Evolutionary conservation across 2,329 filamentous ascomycete species (phyloP).

Genomic region (Aaosphaeria pasadenensis): DNA sequence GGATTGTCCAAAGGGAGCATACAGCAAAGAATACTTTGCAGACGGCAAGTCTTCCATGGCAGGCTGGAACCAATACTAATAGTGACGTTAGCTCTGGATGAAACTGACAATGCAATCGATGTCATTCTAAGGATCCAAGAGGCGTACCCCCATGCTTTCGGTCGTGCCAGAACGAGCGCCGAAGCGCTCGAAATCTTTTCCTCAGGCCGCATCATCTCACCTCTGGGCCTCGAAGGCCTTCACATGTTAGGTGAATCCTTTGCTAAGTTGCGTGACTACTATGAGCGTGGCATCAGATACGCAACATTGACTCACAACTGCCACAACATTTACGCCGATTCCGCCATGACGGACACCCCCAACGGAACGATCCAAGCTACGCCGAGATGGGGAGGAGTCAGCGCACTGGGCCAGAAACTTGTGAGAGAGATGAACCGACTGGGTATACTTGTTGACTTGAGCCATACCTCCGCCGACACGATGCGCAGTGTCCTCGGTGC

Average conservation of each 20-base stretch:
- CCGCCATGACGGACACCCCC: slow-evolving; percentile 50
- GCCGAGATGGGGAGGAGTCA: slow-evolving; percentile 70
- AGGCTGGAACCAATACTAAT: neutral
- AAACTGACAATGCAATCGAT: slow-evolving; percentile 1
- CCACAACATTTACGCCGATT: slow-evolving; percentile 85
- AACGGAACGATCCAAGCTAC: slow-evolving; percentile 30
- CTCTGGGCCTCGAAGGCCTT: slow-evolving; percentile 70
- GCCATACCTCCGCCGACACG: slow-evolving; percentile 75
- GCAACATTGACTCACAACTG: slow-evolving; percentile 91
- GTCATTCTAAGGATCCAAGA: neutral
- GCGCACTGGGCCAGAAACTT: slow-evolving; percentile 63
- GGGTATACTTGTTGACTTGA: slow-evolving; percentile 89
- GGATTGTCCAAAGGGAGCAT: slow-evolving; percentile 3
- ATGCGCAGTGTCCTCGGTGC: slow-evolving; percentile 77
- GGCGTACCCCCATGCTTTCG: neutral
- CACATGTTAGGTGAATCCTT: slow-evolving; percentile 90
- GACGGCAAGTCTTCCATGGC: neutral
- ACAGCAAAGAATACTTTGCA: slow-evolving; percentile 1
- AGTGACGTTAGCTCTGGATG: neutral
- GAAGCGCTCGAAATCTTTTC: slow-evolving; percentile 54
- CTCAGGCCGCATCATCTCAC: slow-evolving; percentile 62
- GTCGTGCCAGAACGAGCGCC: slow-evolving; percentile 44
- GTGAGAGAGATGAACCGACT: slow-evolving; percentile 90
- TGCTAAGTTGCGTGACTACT: slow-evolving; percentile 70
- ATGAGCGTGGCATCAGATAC: slow-evolving; percentile 79